Base-by-base conservation (phyloP, 1,284 basidiomycete genomes). In the Rhodotorula sp. region DNA sequence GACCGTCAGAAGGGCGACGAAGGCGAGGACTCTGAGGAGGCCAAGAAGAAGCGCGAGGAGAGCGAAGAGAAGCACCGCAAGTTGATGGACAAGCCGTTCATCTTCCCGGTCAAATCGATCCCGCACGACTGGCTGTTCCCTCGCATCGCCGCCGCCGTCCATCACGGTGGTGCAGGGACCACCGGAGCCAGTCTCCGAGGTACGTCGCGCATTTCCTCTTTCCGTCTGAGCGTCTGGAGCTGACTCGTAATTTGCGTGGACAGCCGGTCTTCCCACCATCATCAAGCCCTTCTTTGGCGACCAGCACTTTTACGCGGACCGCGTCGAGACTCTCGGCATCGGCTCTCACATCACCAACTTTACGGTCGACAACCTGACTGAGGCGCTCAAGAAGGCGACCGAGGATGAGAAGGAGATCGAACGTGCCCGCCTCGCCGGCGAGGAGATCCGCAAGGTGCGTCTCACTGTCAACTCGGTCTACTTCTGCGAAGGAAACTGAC, bases 61-160 rank as follows among this genome's bases (percentile, higher is more conserved):
- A 49, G 67, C 56, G 69, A 78, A 62, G 64, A 68, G 58, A 71
- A 73, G 30, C 75, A 77, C 4, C 66, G 72, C n/a, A 66, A 76
- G 37, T 58, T 74, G 30, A 51, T 78, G 56, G 58, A 75, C 37
- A 69, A 72, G 60, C 51, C 67, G 0, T 70, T 66, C 66, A 72
- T 77, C 70, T 72, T 77, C 68, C 76, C 78, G 3, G 89, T 99
- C 69, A 85, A 89, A 37, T 93, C 93, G 4, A 87, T 98, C 61
- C 95, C 95, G 53, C 95, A 99, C 78, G 93, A 97, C 79, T 98
- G 96, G 96, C 82, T 99, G 48, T 99, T 99, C 84, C 87, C 87
- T 68, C 86, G 89, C 63, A 92, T 99, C 72, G 91, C 97, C 79
- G 95, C 94, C 18, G 93, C 93, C 29, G 96, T 94, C 76, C 95